Evolutionary conservation across 768 basidiomycete genomes (phyloP), one percentile per base, ranked within the genome.

Genomic region (Tricholoma saponaceum): DNA sequence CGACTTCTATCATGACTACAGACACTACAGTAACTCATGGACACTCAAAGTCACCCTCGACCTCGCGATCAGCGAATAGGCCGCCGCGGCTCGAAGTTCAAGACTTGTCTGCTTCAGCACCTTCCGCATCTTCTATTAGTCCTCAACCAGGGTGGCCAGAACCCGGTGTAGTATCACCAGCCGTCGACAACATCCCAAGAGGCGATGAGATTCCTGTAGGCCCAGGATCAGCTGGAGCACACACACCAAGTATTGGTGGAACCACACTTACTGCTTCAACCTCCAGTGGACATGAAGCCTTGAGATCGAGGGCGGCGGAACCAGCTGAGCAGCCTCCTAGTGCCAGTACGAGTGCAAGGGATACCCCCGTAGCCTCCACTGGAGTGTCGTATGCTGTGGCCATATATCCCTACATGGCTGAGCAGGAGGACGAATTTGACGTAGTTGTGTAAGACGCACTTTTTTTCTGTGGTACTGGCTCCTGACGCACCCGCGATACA

Each of bases 341-440:
- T 43, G 62, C 62, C 52, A 66, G 60, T 54, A 66, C 53, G 39
- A 61, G 56, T 43, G 59, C 68, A n/a, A 63, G 77, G 55, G 81
- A 83, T 52, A 77, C 78, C 26, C 77, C 78, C 51, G 65, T 76
- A 37, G 62, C 74, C 2, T 73, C 73, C n/a, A 73, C 71, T 52
- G 86, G 84, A 13, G 80, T 95, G 18, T 95, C 94, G 10, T 99
- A 97, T 67, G 95, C 96, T 2, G 92, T 99, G 32, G 94, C 95
- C 28, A 98, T 98, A 63, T 98, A 99, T 68, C 97, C 97, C 46
- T 98, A 99, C 71, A 90, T 95, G 84, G 95, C 96, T 5, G 97
- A 98, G 72, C 89, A 97, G 69, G 94, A 97, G 57, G 97, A 98
- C 69, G 97, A 99, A 70, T 98, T 98, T 69, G 94, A 98, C 68